phyloP scores from a whole-genome alignment of 2,329 filamentous ascomycete genomes.

The Arthrobotrys sinensis region DNA sequence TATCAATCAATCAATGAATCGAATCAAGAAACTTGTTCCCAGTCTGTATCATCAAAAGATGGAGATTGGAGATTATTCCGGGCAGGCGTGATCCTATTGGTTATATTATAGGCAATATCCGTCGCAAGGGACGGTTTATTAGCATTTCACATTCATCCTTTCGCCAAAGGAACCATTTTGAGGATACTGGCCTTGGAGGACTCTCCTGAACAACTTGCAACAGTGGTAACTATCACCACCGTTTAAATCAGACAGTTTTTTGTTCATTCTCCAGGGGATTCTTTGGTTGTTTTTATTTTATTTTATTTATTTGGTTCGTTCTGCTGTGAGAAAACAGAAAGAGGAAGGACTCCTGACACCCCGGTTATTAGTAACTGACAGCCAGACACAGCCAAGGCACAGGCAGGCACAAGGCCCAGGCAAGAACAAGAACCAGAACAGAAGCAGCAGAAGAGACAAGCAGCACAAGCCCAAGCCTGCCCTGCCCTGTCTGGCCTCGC shows the following conservation, averaged over 20 bases:
- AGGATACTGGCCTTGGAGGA: not conserved
- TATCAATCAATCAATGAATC: no score
- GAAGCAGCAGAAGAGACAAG: not conserved
- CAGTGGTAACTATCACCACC: no score
- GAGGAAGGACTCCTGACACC: slow-evolving; percentile 3
- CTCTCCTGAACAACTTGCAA: no score
- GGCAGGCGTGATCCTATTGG: slow-evolving; percentile 1
- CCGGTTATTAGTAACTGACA: not conserved
- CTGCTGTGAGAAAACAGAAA: not conserved
- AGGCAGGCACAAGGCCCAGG: not conserved
- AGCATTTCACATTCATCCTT: slow-evolving; percentile 1
- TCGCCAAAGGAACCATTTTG: slow-evolving; percentile 10
- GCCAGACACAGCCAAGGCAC: slow-evolving; percentile 7
- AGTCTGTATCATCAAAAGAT: not conserved
- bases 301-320: no score
- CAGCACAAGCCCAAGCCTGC: slow-evolving; percentile 16
- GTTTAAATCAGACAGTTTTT: not conserved
- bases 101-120: slow-evolving; percentile 21
- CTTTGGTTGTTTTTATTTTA: no score
- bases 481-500: not conserved
- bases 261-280: not conserved
- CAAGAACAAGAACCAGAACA: not conserved
- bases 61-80: not conserved
- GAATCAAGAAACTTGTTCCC: no score
- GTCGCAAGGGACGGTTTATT: slow-evolving; percentile 18